These are phyloP conservation scores for Stygiomarasmius scandens DNA, from an alignment of 1,284 basidiomycete species.

Conservation along the genomic window DNA sequence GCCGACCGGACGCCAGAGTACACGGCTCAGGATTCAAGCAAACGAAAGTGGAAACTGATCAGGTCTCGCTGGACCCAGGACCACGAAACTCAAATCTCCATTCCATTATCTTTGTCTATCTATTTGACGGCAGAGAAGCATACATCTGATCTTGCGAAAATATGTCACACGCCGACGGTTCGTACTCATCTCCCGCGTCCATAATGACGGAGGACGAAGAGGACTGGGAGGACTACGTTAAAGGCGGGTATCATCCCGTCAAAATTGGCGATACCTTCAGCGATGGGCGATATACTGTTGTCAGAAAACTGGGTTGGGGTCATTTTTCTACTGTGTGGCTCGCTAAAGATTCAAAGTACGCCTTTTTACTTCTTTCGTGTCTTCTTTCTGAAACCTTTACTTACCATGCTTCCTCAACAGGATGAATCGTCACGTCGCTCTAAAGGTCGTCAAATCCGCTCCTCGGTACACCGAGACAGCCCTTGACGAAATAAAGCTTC, in stretches of 20 bases:
- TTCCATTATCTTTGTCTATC: neutral
- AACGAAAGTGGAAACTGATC: neutral
- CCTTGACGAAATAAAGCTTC: conserved; percentile 97
- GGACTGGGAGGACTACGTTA: conserved; percentile 84
- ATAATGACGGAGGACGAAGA: conserved; percentile 81
- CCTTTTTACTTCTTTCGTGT: conserved; percentile 20
- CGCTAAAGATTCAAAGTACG: conserved; percentile 83
- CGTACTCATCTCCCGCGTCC: conserved; percentile 54
- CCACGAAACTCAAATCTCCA: neutral
- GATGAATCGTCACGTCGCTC: conserved; percentile 93
- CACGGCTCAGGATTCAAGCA: neutral
- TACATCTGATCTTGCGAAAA: neutral
- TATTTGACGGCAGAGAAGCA: neutral
- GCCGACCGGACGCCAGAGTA: neutral
- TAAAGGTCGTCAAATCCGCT: conserved; percentile 99
- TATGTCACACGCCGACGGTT: conserved; percentile 32
- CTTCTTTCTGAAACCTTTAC: conserved; percentile 15
- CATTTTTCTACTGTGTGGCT: conserved; percentile 97
- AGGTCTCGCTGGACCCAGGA: neutral
- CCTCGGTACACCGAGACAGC: conserved; percentile 98
- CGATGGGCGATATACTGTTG: conserved; percentile 86
- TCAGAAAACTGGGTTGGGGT: conserved; percentile 97
- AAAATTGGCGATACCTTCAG: conserved; percentile 94
- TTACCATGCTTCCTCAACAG: conserved; percentile 43
- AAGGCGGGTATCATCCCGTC: conserved; percentile 94